Evolutionary conservation across 257 asterid genomes (phyloP), one percentile per base, ranked within the genome.

Genomic region (Salvia splendens): DNA sequence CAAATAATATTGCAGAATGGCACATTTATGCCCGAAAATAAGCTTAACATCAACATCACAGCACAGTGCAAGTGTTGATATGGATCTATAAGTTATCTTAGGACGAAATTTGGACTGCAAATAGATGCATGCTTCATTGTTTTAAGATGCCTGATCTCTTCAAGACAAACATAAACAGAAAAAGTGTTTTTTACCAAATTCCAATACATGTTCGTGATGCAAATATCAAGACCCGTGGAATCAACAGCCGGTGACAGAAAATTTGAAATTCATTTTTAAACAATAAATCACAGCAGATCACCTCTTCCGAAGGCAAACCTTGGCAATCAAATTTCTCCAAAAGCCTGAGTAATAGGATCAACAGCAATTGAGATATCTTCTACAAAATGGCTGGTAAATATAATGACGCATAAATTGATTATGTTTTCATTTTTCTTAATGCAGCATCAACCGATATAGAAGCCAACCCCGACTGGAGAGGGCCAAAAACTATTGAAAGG

Each of bases 251-350:
- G 43, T 36, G 8, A 67, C 4, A 56, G 52, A 11, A 65, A 52
- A 55, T 64, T 70, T 46, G 8, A 30, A 73, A 73, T 61, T 41
- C 58, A 75, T 78, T 71, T 67, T 75, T 61, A 72, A 78, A 78
- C 69, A 74, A 73, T 68, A 73, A 79, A 79, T 80, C 77, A 76
- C 73, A 73, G 89, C 75, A 77, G 61, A 78, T 82, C 79, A 83
- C 86, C 83, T 79, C 81, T 76, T 70, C 64, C 14, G 69, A 78
- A 79, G 80, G 77, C 74, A 82, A 84, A 83, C 81, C 82, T 73
- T 74, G 76, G 81, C 84, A 79, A 84, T 77, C 86, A 83, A 80
- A 82, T 79, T 78, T 83, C 89, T 79, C 84, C 89, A 75, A 78
- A 83, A 77, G 79, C 84, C 77, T 68, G 84, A 77, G 82, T 87